Evolutionary conservation across 2,329 filamentous ascomycete genomes (phyloP).

Genomic region (Aspergillus sp.): DNA sequence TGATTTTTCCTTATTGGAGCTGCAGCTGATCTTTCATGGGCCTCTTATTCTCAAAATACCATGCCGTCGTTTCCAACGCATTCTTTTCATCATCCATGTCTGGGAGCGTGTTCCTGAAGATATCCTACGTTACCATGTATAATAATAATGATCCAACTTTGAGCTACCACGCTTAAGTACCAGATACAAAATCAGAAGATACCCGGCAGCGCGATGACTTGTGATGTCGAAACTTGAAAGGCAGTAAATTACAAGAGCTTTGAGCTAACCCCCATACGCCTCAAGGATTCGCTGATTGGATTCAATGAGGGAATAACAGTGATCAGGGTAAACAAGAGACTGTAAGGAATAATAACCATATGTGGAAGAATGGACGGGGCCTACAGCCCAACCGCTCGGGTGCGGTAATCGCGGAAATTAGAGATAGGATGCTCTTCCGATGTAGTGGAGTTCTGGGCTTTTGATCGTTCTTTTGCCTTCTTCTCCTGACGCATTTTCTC

Average conservation of each 20-base stretch:
- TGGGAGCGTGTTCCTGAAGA: too few species aligned
- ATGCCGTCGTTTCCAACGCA: too few species aligned
- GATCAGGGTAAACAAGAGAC: too few species aligned
- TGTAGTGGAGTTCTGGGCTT: conserved; percentile 10
- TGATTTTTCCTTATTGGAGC: conserved; percentile 1
- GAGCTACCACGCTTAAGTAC: not conserved
- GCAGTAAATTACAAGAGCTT: too few species aligned
- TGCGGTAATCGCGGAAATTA: conserved; percentile 47
- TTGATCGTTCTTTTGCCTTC: conserved; percentile 25
- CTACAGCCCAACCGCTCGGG: conserved; percentile 31
- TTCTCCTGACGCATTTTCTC: conserved; percentile 36
- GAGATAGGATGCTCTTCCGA: conserved; percentile 17
- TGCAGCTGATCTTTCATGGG: not conserved
- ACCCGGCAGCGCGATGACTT: too few species aligned
- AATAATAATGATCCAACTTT: too few species aligned
- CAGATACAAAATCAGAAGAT: not conserved
- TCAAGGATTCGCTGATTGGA: too few species aligned
- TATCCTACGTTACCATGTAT: too few species aligned
- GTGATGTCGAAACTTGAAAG: too few species aligned
- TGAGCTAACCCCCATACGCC: too few species aligned
- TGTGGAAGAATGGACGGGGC: not conserved
- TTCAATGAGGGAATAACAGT: too few species aligned
- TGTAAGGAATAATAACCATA: not conserved
- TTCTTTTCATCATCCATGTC: too few species aligned
- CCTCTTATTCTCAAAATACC: not conserved